A percentile compares a stretch with the other conserved stretches of the same genome.
Conservation (phyloP, 1,139 yeast genomes). For the Debaryomyces sp. region DNA sequence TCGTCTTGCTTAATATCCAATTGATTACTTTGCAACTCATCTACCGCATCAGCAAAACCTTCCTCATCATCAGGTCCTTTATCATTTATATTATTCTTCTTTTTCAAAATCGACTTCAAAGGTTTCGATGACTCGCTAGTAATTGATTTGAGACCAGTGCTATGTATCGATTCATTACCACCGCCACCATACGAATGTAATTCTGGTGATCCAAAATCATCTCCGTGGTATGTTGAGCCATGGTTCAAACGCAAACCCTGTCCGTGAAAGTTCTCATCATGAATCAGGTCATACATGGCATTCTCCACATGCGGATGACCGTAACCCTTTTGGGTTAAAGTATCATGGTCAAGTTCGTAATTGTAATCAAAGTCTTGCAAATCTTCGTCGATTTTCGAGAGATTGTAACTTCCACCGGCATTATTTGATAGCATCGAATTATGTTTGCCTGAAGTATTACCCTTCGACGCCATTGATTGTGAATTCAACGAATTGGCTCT, state of each 20-base stretch:
- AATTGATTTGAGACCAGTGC: background rate
- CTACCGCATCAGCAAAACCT: background rate
- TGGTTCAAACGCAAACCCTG: conserved; percentile 2
- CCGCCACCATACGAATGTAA: background rate
- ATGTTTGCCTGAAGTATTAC: conserved; percentile 23
- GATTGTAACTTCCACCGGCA: conserved; percentile 24
- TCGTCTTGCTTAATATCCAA: background rate
- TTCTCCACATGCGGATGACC: conserved; percentile 14
- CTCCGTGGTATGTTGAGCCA: background rate
- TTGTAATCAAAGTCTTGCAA: conserved; percentile 48
- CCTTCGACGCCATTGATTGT: conserved; percentile 17
- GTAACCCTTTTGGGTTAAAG: conserved; percentile 7
- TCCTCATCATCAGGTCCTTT: conserved; percentile 14
- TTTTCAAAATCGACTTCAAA: conserved; percentile 39
- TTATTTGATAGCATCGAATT: conserved; percentile 18
- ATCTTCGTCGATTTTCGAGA: conserved; percentile 48
- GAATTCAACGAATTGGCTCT: conserved; percentile 34
- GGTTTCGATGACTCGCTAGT: conserved; percentile 24
- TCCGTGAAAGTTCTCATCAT: background rate
- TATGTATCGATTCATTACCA: background rate
- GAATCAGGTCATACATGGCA: background rate
- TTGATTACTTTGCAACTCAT: background rate
- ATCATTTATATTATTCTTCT: conserved; percentile 21
- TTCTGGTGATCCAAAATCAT: background rate
- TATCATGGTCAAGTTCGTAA: conserved; percentile 33